These are phyloP conservation scores for Elasticomyces elasticus DNA, from an alignment of 495 filamentous ascomycete genomes.

Conservation along the genomic window DNA sequence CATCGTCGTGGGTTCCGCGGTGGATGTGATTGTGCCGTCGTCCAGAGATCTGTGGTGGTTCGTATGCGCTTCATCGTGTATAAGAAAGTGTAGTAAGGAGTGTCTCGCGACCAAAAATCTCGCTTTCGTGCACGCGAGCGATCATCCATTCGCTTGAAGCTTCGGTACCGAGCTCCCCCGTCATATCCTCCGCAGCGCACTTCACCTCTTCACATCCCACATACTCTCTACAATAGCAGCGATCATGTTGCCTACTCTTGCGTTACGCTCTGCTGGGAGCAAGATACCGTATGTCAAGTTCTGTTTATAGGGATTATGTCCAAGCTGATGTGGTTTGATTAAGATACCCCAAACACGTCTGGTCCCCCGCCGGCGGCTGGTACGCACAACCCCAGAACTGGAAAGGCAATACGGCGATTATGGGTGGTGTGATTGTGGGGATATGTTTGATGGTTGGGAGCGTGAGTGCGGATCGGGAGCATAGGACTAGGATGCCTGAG, in stretches of 20 bases:
- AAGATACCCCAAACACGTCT: slow-evolving; percentile 52
- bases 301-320: no score
- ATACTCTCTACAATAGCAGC: no score
- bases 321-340: no score
- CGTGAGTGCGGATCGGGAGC: slow-evolving; percentile 73
- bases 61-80: slow-evolving; percentile 58
- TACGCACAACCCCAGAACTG: slow-evolving; percentile 90
- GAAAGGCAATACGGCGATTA: slow-evolving; percentile 85
- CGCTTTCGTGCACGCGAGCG: slow-evolving; percentile 9
- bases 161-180: not conserved
- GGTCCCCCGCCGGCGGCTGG: slow-evolving; percentile 97
- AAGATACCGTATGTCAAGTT: slow-evolving; percentile 70
- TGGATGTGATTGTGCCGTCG: slow-evolving; percentile 54
- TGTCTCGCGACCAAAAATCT: slow-evolving; percentile 1
- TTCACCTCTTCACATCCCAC: not conserved
- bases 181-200: not conserved
- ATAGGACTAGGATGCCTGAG: slow-evolving; percentile 75
- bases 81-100: slow-evolving; percentile 5
- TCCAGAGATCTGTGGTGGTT: slow-evolving; percentile 60
- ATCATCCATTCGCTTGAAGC: not conserved
- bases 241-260: slow-evolving; percentile 13
- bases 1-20: slow-evolving; percentile 26
- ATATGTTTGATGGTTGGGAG: slow-evolving; percentile 66
- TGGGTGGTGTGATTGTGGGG: slow-evolving; percentile 60
- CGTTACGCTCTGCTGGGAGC: slow-evolving; percentile 47